Base-by-base conservation (phyloP, 108 stramenopile genomes). In the Conticribra weissflogii region DNA sequence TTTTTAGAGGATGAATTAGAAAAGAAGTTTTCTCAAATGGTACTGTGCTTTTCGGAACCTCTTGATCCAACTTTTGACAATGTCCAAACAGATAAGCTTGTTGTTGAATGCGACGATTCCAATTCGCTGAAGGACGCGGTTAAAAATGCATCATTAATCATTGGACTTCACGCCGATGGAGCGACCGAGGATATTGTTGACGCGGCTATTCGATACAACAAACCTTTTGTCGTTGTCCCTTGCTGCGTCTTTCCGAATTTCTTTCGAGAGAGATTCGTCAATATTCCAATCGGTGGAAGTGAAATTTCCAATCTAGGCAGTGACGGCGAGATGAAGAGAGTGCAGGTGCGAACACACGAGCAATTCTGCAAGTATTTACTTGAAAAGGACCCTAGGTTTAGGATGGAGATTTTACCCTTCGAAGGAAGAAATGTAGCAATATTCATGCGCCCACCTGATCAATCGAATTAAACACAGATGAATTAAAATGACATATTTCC, bases 121-220 rank as follows among this genome's bases (percentile, higher is more conserved):
- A 12, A 5, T 41, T 41, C 36, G 12, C 32, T 84, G 30, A 47
- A 51, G 8, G 55, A 65, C 9, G 75, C 76, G 21, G 68, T 88
- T 46, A 15, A 52, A 54, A 56, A 69, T 72, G 65, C 83, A 54
- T 82, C 88, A 24, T 54, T 96, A 9, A 71, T 94, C 16, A 78
- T 92, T 41, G 95, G 92, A 30, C 28, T 96, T 33, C 95, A 96
- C 71, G 86, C 92, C 4, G 95, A 96, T 77, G 90, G 85, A 24
- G 90, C 92, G 4, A 96, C 95, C 0, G 95, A 96, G 68, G 88
- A 86, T 3, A 93, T 96, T 54, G 92, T 93, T 2, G 89, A 96
- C 52, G 79, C 80, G 36, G 92, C 92, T 14, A 63, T 90, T 44
- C 18, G 62, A n/a, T 87, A 83, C 66, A 51, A 64, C 46, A 96